Percentiles rank a stretch among this genome's conserved stretches.
phyloP scores from a whole-genome alignment of 2,329 filamentous ascomycete species.

The Rhytidhysteron rufulum region DNA sequence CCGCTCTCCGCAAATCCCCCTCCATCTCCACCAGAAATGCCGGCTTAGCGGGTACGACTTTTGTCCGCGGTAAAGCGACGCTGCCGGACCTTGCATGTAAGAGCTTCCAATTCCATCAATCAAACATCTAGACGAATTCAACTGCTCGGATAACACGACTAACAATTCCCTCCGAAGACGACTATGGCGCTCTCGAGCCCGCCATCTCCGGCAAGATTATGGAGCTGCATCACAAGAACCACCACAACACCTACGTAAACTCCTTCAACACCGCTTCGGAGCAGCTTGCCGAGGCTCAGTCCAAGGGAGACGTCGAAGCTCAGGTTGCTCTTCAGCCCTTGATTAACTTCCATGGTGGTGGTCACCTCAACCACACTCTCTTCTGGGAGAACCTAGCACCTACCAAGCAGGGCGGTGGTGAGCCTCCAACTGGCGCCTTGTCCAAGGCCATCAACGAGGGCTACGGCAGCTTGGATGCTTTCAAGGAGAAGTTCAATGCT shows the following conservation, averaged over 20 bases:
- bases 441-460: conserved; percentile 55
- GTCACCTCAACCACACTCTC: conserved; percentile 64
- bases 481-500: conserved; percentile 62
- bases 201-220: conserved; percentile 86
- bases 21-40: conserved; percentile 58
- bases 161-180: conserved; percentile 57
- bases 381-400: conserved; percentile 71
- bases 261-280: conserved; percentile 78
- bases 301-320: conserved; percentile 50
- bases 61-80: conserved; percentile 83
- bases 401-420: conserved; percentile 62
- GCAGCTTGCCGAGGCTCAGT: conserved; percentile 59
- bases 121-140: conserved; percentile 4
- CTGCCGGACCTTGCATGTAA: conserved; percentile 82
- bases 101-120: conserved; percentile 17
- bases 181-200: conserved; percentile 91
- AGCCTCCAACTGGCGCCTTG: conserved; percentile 57
- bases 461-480: conserved; percentile 56
- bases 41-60: conserved; percentile 67
- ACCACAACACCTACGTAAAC: conserved; percentile 92
- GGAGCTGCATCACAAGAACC: conserved; percentile 92
- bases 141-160: neutral
- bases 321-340: conserved; percentile 55
- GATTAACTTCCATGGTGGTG: conserved; percentile 66
- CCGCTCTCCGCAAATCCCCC: conserved; percentile 65